These are phyloP conservation scores for Wickerhamomyces sp. DNA, from an alignment of 1,139 yeast genomes.

Conservation along the genomic window DNA sequence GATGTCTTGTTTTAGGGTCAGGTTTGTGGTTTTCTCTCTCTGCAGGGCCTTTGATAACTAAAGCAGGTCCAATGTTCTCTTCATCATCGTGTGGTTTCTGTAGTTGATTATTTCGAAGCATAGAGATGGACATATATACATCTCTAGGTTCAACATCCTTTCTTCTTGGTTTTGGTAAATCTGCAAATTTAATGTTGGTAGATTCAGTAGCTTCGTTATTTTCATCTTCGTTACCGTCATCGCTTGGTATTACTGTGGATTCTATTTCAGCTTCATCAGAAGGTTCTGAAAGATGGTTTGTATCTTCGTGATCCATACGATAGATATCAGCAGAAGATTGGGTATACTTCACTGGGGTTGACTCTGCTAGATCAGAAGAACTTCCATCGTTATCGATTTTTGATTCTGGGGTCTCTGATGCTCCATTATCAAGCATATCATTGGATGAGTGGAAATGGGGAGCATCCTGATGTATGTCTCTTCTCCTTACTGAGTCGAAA, in stretches of 20 bases:
- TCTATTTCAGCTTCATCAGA: constrained; percentile 11
- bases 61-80: constrained; percentile 72
- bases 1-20: neutral
- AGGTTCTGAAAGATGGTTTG: constrained; percentile 14
- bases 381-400: constrained; percentile 7
- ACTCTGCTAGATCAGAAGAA: constrained; percentile 8
- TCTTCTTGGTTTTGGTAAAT: constrained; percentile 44
- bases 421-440: neutral
- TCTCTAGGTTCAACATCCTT: constrained; percentile 73
- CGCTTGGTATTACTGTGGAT: neutral
- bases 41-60: constrained; percentile 75
- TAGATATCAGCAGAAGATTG: constrained; percentile 4
- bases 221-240: constrained; percentile 2
- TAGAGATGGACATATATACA: constrained; percentile 76
- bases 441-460: neutral
- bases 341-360: constrained; percentile 2
- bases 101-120: constrained; percentile 55
- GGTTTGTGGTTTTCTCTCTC: constrained; percentile 46
- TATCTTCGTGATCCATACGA: constrained; percentile 1
- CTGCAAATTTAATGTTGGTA: constrained; percentile 33
- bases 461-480: neutral
- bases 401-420: constrained; percentile 11
- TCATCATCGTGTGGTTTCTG: constrained; percentile 23
- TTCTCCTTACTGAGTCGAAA: constrained; percentile 9
- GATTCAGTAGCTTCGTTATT: constrained; percentile 34